These are phyloP conservation scores for Trichophyton mentagrophytes DNA, from an alignment of 2,329 filamentous ascomycete species.

Conservation along the genomic window DNA sequence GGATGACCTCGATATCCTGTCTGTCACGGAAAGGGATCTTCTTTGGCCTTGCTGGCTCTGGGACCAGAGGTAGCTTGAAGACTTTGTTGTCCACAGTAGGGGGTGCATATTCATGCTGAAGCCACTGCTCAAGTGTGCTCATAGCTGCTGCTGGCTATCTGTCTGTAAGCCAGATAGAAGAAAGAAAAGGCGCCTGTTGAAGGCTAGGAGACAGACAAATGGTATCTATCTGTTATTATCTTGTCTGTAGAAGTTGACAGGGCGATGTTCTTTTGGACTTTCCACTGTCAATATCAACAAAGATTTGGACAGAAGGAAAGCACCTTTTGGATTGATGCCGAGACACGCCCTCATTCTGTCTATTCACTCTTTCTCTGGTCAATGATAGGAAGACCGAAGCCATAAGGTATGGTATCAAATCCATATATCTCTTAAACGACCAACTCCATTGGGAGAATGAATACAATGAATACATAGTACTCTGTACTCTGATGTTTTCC, in stretches of 20 bases:
- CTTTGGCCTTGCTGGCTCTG: not conserved
- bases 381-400: not conserved
- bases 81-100: not conserved
- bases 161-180: not conserved
- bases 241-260: not conserved
- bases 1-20: constrained; percentile 1
- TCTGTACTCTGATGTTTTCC: not conserved
- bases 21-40: not conserved
- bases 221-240: not conserved
- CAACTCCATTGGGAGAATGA: not conserved
- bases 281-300: not conserved
- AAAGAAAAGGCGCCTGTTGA: not conserved
- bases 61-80: constrained; percentile 2
- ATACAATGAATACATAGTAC: not conserved
- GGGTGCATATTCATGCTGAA: constrained; percentile 1
- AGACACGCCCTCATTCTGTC: not conserved
- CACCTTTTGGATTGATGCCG: not conserved
- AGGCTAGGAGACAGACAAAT: not conserved
- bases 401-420: not conserved
- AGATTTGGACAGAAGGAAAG: not conserved
- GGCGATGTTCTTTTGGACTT: not conserved
- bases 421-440: not conserved
- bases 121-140: constrained; percentile 1
- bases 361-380: not conserved
- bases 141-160: not conserved